Percentiles rank a stretch among this genome's conserved stretches.
Conservation (phyloP, 2,329 filamentous ascomycete species). For the Aureobasidium sp. region DNA sequence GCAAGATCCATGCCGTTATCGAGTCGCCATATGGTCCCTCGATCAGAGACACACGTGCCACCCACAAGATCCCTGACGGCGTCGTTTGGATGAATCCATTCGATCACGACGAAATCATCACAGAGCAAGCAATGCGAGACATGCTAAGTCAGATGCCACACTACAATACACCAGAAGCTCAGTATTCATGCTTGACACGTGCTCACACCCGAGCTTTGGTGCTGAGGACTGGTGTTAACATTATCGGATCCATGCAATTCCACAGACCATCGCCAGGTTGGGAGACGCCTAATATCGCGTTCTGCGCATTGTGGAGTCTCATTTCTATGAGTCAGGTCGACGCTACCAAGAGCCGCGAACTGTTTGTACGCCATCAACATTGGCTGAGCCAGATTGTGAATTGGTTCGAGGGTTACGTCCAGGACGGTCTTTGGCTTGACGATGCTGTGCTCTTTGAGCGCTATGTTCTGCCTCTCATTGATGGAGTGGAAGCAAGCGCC, state of each 20-base stretch:
- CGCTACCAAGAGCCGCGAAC: conserved; percentile 16
- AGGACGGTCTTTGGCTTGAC: conserved; percentile 47
- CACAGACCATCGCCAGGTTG: conserved; percentile 3
- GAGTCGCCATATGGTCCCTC: conserved; percentile 42
- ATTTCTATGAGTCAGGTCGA: conserved; percentile 34
- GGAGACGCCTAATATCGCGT: conserved; percentile 45
- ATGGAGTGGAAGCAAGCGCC: conserved; percentile 45
- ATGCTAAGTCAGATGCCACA: conserved; percentile 51
- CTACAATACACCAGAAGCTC: conserved; percentile 35
- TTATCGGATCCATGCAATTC: conserved; percentile 58
- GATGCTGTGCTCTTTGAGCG: conserved; percentile 66
- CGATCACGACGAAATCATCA: conserved; percentile 42
- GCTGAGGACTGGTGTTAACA: conserved; percentile 71
- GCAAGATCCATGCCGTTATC: conserved; percentile 78
- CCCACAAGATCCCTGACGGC: conserved; percentile 46
- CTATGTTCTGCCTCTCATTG: conserved; percentile 58
- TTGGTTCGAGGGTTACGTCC: conserved; percentile 51
- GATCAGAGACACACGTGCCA: conserved; percentile 22
- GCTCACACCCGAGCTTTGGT: conserved; percentile 62
- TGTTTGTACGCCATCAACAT: conserved; percentile 41
- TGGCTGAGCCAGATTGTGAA: conserved; percentile 59
- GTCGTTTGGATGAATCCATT: conserved; percentile 69
- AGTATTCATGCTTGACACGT: conserved; percentile 51
- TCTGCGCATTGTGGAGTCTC: conserved; percentile 66
- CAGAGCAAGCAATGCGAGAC: conserved; percentile 19